These are phyloP conservation scores for Candida broadrunensis DNA, from an alignment of 805 yeast genomes.

Conservation along the genomic window DNA sequence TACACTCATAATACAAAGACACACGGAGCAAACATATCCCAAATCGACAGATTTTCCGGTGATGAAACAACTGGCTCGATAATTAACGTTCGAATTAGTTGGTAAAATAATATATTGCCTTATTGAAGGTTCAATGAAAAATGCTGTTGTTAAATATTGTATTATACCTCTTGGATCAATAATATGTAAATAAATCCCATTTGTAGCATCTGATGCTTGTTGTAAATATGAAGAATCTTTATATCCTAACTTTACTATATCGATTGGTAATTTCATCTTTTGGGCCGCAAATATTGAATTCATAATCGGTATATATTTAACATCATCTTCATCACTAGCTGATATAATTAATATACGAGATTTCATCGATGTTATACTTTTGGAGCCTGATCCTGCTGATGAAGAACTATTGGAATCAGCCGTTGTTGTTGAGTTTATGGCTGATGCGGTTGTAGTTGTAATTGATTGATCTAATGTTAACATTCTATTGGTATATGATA, in stretches of 20 bases:
- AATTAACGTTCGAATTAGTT: slow-evolving; percentile 81
- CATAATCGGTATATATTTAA: slow-evolving; percentile 91
- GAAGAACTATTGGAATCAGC: slow-evolving; percentile 9
- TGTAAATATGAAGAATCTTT: slow-evolving; percentile 77
- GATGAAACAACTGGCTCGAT: slow-evolving; percentile 89
- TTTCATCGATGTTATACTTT: slow-evolving; percentile 26
- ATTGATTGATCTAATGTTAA: slow-evolving; percentile 48
- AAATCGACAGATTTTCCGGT: slow-evolving; percentile 89
- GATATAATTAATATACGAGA: slow-evolving; percentile 55
- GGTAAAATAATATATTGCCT: slow-evolving; percentile 78
- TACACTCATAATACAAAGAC: slow-evolving; percentile 73
- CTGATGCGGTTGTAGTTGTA: slow-evolving; percentile 42
- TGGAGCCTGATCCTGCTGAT: slow-evolving; percentile 5
- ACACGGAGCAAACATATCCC: slow-evolving; percentile 93
- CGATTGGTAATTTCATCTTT: slow-evolving; percentile 84
- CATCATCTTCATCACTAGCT: slow-evolving; percentile 68
- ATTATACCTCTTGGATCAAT: slow-evolving; percentile 71
- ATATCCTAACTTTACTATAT: slow-evolving; percentile 75
- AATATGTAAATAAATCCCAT: slow-evolving; percentile 78
- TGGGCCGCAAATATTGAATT: slow-evolving; percentile 95
- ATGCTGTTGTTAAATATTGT: slow-evolving; percentile 78
- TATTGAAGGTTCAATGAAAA: slow-evolving; percentile 81
- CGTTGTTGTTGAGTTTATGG: slow-evolving; percentile 35
- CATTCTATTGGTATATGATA: slow-evolving; percentile 73
- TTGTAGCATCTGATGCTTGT: slow-evolving; percentile 93